phyloP scores from a whole-genome alignment of 352 stramenopile genomes.

The Pythium inflatum region DNA sequence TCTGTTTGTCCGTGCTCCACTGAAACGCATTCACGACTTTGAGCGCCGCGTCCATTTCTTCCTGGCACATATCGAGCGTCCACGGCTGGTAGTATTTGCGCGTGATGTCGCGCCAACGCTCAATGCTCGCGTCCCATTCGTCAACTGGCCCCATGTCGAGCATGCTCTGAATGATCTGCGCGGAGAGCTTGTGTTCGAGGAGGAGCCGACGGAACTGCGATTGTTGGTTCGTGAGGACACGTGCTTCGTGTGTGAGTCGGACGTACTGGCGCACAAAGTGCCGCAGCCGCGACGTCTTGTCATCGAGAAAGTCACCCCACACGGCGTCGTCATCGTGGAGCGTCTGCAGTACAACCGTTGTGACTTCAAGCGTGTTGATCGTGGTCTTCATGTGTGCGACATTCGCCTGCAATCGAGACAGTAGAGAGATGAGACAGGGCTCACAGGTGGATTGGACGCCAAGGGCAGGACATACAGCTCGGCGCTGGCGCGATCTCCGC shows the following conservation, averaged over 20 bases:
- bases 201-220: background rate
- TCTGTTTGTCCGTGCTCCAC: background rate
- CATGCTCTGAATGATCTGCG: background rate
- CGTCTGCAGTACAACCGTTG: background rate
- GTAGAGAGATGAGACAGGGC: no score
- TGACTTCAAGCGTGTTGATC: no score
- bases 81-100: background rate
- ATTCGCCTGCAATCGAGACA: no score
- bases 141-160: background rate
- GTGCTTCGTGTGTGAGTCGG: background rate
- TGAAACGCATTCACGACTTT: slow-evolving; percentile 9
- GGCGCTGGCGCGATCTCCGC: background rate
- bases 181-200: slow-evolving; percentile 2
- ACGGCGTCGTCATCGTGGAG: background rate
- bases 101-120: background rate
- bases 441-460: background rate
- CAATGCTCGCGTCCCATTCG: slow-evolving; percentile 5
- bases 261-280: background rate
- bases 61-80: background rate
- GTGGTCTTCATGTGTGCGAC: no score
- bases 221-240: no score
- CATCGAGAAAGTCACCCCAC: slow-evolving; percentile 19
- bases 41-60: background rate
- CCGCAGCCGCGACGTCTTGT: background rate
- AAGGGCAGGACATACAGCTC: background rate